These are phyloP conservation scores for Penicillium nordicum DNA, from an alignment of 2,329 filamentous ascomycete genomes.

Conservation along the genomic window DNA sequence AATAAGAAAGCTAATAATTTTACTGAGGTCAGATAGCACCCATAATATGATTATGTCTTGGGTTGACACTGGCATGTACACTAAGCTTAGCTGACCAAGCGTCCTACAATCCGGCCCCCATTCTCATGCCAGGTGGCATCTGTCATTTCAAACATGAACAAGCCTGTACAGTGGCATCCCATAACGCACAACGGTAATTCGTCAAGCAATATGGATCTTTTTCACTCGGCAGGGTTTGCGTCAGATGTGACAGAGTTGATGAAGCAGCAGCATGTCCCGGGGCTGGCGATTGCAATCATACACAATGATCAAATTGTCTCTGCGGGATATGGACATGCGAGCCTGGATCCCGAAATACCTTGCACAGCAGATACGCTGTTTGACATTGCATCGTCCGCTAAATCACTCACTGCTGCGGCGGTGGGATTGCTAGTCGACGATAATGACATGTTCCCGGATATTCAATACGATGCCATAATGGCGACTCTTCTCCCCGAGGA, in stretches of 20 bases:
- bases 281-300: conserved; percentile 14
- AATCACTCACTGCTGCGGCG: conserved; percentile 27
- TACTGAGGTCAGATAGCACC: too few relatives aligned
- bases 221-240: not conserved
- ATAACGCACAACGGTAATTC: not conserved
- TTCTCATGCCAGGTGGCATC: not conserved
- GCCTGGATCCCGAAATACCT: conserved; percentile 7
- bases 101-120: not conserved
- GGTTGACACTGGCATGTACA: too few relatives aligned
- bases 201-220: not conserved
- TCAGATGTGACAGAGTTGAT: not conserved
- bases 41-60: too few relatives aligned
- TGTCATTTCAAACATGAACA: not conserved
- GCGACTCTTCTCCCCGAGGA: conserved; percentile 50
- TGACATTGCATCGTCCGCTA: conserved; percentile 23
- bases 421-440: conserved; percentile 35
- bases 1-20: too few relatives aligned
- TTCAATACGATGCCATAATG: not conserved
- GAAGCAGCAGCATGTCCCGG: not conserved
- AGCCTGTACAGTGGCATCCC: not conserved
- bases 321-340: conserved; percentile 20
- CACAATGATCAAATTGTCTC: conserved; percentile 13
- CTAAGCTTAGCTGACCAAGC: not conserved
- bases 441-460: not conserved
- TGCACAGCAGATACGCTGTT: conserved; percentile 26